Base-by-base conservation (phyloP, 2,329 filamentous ascomycete species). In the Chrysoporthe puriensis region DNA sequence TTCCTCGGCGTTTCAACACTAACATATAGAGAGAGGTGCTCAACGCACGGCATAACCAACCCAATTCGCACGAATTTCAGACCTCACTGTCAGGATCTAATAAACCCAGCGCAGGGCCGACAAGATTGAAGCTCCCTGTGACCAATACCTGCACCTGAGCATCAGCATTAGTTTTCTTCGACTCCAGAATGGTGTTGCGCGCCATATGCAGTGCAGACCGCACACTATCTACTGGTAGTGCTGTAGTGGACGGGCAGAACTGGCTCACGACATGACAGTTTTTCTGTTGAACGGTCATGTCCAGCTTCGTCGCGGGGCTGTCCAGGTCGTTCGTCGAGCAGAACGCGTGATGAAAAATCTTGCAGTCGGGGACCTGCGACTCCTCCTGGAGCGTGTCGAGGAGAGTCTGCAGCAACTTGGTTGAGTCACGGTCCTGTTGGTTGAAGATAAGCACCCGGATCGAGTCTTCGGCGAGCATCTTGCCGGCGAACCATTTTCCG, bases 401-500 rank as follows among this genome's bases (percentile, higher is more conserved):
- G 1, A 97, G 81, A 0, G 84, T 84, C 43, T 79, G 80, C 2
- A 95, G 85, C 1, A 96, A 84, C 18, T 85, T 82, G 4, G 82
- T 80, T 5, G 92, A 91, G 74, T 97, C 90, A 43, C 94, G 88
- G 11, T 93, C 93, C 75, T 97, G 93, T 78, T 97, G 95, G 78
- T 97, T 97, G 83, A 98, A 98, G 60, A 98, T 85, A 58, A 98
- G 81, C 0, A 92, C 82, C 6, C 73, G 60, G 11, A 62, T 58
- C 0, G 64, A 60, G 80, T 66, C 54, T 11, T 69, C 48, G 75
- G 79, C 70, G 73, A 74, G 72, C n/a, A 85, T 74, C 60, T 83
- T 80, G 8, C 79, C 79, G 1, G 86, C 86, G 73, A 95, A 95
- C 94, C 94, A 97, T 71, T 83, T 83, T 3, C 88, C 92, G 13